Percentiles rank a stretch among this genome's conserved stretches.
Conservation (phyloP, 805 yeast species). For the Saccharomycopsis schoenii region DNA sequence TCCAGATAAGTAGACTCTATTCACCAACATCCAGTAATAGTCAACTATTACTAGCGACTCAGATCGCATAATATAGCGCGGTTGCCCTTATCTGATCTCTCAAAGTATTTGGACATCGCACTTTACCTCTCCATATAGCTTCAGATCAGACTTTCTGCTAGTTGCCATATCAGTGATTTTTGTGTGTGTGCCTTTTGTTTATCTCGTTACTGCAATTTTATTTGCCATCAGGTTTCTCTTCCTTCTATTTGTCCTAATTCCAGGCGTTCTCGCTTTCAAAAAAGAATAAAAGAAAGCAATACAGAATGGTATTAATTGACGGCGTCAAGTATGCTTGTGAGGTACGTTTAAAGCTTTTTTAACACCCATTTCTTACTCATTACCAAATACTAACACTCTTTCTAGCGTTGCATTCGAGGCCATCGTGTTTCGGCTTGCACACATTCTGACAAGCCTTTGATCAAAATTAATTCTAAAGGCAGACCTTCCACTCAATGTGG, state of each 20-base stretch:
- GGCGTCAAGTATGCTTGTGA: constrained; percentile 96
- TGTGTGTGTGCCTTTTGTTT: background rate
- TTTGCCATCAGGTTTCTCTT: no score
- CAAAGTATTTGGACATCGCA: background rate
- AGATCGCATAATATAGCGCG: no score
- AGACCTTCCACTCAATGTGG: constrained; percentile 88
- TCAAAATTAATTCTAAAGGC: constrained; percentile 94
- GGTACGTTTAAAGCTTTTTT: constrained; percentile 10
- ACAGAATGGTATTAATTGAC: constrained; percentile 71
- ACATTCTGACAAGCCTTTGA: constrained; percentile 83
- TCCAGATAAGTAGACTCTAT: no score
- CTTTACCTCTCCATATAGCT: background rate
- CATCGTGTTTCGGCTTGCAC: constrained; percentile 92
- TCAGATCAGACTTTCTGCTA: background rate
- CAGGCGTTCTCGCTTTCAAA: no score
- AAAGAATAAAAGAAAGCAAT: no score
- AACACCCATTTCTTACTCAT: background rate
- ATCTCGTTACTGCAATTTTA: no score
- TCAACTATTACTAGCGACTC: no score
- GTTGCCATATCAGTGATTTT: background rate
- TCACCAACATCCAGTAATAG: no score
- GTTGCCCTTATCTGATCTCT: no score
- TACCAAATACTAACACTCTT: constrained; percentile 3
- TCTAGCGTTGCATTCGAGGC: constrained; percentile 76
- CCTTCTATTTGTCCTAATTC: no score